These are phyloP conservation scores for Trypanosoma cruzi DNA, from an alignment of 208 protist genomes.

Conservation along the genomic window DNA sequence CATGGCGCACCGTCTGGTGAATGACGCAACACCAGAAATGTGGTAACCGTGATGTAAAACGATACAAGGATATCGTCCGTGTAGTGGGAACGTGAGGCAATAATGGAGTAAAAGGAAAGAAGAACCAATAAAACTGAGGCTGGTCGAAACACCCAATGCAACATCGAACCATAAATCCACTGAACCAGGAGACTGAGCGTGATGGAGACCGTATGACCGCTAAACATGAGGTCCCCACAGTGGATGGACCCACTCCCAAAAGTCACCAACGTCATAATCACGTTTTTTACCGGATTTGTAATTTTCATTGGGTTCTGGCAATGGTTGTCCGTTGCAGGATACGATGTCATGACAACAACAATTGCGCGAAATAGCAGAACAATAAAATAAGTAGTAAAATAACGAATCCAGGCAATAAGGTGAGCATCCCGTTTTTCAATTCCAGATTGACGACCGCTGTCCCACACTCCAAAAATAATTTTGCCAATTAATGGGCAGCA, in stretches of 20 bases:
- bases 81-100: slow-evolving; percentile 89
- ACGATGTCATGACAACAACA: slow-evolving; percentile 77
- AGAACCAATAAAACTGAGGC: slow-evolving; percentile 36
- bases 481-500: slow-evolving; percentile 30
- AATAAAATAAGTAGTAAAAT: slow-evolving; percentile 60
- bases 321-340: slow-evolving; percentile 82
- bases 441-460: slow-evolving; percentile 1
- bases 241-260: slow-evolving; percentile 77
- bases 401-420: slow-evolving; percentile 70
- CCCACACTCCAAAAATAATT: slow-evolving; percentile 51
- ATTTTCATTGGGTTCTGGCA: slow-evolving; percentile 76
- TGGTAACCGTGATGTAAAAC: slow-evolving; percentile 53
- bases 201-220: slow-evolving; percentile 88
- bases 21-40: slow-evolving; percentile 68
- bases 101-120: slow-evolving; percentile 65
- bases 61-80: slow-evolving; percentile 85
- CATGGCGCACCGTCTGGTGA: slow-evolving; percentile 62
- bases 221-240: slow-evolving; percentile 92
- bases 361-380: slow-evolving; percentile 71
- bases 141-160: slow-evolving; percentile 42
- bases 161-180: slow-evolving; percentile 67
- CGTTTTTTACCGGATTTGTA: slow-evolving; percentile 62
- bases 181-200: slow-evolving; percentile 49
- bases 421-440: slow-evolving; percentile 27
- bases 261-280: slow-evolving; percentile 83